A percentile compares a stretch with the other conserved stretches of the same genome.
phyloP scores from a whole-genome alignment of 208 protist genomes.

The Trypanosoma platydactyli region DNA sequence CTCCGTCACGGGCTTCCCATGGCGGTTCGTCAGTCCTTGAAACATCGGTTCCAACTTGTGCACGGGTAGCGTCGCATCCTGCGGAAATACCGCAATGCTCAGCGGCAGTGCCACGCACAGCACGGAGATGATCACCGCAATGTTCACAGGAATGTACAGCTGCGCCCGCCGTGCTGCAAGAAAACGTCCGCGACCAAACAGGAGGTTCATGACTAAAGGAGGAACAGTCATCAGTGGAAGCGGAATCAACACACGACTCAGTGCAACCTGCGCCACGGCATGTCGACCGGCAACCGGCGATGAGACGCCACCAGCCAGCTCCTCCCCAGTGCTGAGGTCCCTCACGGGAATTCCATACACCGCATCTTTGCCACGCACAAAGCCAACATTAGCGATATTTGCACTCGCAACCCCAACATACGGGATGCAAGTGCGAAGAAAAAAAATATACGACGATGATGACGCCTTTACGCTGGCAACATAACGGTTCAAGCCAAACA shows the following conservation, averaged over 20 bases:
- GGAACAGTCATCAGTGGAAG: constrained; percentile 74
- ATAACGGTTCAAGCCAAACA: constrained; percentile 29
- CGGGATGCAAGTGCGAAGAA: constrained; percentile 49
- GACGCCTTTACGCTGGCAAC: constrained; percentile 15
- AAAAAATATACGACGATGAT: constrained; percentile 19
- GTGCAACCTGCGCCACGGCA: constrained; percentile 65
- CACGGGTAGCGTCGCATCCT: constrained; percentile 44
- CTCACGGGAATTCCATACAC: constrained; percentile 61
- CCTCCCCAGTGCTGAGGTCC: constrained; percentile 58
- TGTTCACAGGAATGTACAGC: constrained; percentile 54
- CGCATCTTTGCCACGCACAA: constrained; percentile 80
- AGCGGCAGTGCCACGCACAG: constrained; percentile 53
- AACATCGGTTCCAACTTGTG: constrained; percentile 42
- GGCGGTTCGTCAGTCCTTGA: constrained; percentile 34
- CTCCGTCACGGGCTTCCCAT: constrained; percentile 36
- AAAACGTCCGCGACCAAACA: constrained; percentile 40
- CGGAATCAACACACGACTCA: constrained; percentile 65
- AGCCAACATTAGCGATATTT: constrained; percentile 72
- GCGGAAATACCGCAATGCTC: constrained; percentile 59
- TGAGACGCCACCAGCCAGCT: constrained; percentile 38
- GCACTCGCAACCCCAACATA: constrained; percentile 81
- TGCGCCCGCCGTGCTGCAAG: constrained; percentile 34
- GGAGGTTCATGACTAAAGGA: constrained; percentile 57
- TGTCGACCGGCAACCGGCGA: constrained; percentile 61
- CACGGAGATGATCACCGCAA: constrained; percentile 42